These are phyloP conservation scores for Dryadomyces sulphureus DNA, from an alignment of 2,329 filamentous ascomycete genomes.

Conservation along the genomic window DNA sequence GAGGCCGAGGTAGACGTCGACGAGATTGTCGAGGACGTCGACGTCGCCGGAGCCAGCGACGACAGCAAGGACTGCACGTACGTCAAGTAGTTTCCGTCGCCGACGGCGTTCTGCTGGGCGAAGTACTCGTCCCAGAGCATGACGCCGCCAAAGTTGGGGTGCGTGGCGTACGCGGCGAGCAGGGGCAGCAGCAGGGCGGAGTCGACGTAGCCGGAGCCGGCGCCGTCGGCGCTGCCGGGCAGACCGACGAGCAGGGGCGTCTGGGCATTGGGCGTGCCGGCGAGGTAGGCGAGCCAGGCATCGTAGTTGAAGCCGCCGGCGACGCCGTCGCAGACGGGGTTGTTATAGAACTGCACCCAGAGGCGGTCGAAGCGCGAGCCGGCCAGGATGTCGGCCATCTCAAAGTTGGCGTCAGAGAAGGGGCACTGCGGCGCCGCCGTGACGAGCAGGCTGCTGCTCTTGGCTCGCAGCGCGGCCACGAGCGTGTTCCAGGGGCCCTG, in stretches of 20 bases:
- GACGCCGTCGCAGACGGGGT: constrained; percentile 22
- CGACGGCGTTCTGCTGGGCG: constrained; percentile 9
- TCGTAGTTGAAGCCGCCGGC: constrained; percentile 22
- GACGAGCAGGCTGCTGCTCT: constrained; percentile 25
- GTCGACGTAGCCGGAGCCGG: constrained; percentile 15
- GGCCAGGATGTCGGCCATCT: constrained; percentile 27
- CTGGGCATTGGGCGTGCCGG: constrained; percentile 16
- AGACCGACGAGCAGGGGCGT: constrained; percentile 25
- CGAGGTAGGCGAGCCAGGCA: constrained; percentile 19
- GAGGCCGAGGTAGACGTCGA: neutral
- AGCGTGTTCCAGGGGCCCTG: constrained; percentile 9
- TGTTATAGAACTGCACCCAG: constrained; percentile 34
- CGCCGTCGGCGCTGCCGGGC: constrained; percentile 15
- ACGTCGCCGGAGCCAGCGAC: neutral
- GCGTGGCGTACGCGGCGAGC: constrained; percentile 14
- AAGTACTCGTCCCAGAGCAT: constrained; percentile 20
- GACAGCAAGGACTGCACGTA: constrained; percentile 2
- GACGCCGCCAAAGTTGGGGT: constrained; percentile 17
- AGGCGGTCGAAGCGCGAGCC: constrained; percentile 24
- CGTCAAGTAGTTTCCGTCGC: constrained; percentile 13
- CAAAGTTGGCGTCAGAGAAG: constrained; percentile 20
- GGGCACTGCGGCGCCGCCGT: constrained; percentile 31
- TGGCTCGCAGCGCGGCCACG: constrained; percentile 7
- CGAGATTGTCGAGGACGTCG: neutral
- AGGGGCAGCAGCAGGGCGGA: constrained; percentile 10